Conservation (phyloP, 495 filamentous ascomycete genomes). For the Aspergillus coremiiformis region DNA sequence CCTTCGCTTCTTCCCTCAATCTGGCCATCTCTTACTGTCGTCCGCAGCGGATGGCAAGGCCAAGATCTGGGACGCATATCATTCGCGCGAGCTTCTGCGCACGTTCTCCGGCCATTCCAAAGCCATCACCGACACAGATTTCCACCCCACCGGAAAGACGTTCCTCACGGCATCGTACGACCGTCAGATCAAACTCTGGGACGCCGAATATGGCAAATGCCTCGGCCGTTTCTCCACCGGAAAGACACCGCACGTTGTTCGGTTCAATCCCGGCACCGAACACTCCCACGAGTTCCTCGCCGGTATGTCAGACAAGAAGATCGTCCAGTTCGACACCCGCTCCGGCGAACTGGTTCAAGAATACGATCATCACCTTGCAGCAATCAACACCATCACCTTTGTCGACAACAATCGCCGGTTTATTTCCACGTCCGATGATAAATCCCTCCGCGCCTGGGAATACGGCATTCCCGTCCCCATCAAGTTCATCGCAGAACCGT, state of each 20-base stretch:
- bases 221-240: constrained; percentile 79
- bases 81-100: constrained; percentile 76
- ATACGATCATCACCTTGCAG: constrained; percentile 94
- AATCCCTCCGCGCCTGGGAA: constrained; percentile 92
- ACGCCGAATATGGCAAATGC: constrained; percentile 89
- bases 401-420: constrained; percentile 91
- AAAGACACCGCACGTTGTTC: constrained; percentile 90
- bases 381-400: constrained; percentile 97
- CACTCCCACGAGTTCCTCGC: constrained; percentile 84
- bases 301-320: constrained; percentile 97
- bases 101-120: constrained; percentile 89
- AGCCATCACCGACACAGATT: constrained; percentile 81
- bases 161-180: constrained; percentile 94
- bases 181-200: constrained; percentile 93
- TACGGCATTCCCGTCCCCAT: constrained; percentile 91
- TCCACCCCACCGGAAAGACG: constrained; percentile 70
- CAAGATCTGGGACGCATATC: constrained; percentile 94
- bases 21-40: constrained; percentile 82
- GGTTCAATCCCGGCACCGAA: constrained; percentile 78
- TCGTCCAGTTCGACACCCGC: constrained; percentile 92
- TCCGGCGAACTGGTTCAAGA: constrained; percentile 83
- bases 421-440: constrained; percentile 96
- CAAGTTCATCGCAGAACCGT: constrained; percentile 86
- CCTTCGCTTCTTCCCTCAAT: constrained; percentile 77
- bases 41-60: constrained; percentile 79